phyloP scores from a whole-genome alignment of 495 filamentous ascomycete species.

The Bombardia bombarda region DNA sequence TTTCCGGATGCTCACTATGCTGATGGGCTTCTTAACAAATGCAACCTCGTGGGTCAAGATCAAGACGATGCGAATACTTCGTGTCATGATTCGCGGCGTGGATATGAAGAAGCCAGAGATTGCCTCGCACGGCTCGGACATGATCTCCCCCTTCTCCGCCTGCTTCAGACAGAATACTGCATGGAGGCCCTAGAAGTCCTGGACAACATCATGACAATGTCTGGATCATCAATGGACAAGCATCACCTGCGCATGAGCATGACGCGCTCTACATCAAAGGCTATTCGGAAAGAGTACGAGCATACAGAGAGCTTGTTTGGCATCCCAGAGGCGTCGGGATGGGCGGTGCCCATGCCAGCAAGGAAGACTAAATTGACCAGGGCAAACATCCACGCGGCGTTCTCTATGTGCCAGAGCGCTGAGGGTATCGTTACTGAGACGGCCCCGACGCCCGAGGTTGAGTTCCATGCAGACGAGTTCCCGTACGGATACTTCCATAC shows the following conservation, averaged over 20 bases:
- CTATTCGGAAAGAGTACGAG: conserved; percentile 88
- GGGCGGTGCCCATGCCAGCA: conserved; percentile 92
- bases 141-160: conserved; percentile 84
- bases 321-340: conserved; percentile 90
- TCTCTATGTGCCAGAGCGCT: conserved; percentile 68
- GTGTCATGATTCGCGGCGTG: conserved; percentile 77
- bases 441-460: conserved; percentile 74
- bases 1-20: conserved; percentile 73
- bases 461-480: conserved; percentile 87
- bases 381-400: conserved; percentile 90
- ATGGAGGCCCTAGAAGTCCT: conserved; percentile 84
- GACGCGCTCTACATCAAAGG: conserved; percentile 71
- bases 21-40: conserved; percentile 90
- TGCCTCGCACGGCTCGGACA: conserved; percentile 81
- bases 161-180: conserved; percentile 89
- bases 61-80: conserved; percentile 84
- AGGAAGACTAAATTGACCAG: conserved; percentile 76
- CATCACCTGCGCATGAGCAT: conserved; percentile 97
- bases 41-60: conserved; percentile 80
- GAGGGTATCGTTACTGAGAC: conserved; percentile 53
- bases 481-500: conserved; percentile 68
- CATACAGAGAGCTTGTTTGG: conserved; percentile 90
- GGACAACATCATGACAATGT: conserved; percentile 91
- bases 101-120: conserved; percentile 92
- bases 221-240: conserved; percentile 84